Evolutionary conservation across 1,284 basidiomycete genomes (phyloP).

Genomic region (Cystobasidium slooffiae): DNA sequence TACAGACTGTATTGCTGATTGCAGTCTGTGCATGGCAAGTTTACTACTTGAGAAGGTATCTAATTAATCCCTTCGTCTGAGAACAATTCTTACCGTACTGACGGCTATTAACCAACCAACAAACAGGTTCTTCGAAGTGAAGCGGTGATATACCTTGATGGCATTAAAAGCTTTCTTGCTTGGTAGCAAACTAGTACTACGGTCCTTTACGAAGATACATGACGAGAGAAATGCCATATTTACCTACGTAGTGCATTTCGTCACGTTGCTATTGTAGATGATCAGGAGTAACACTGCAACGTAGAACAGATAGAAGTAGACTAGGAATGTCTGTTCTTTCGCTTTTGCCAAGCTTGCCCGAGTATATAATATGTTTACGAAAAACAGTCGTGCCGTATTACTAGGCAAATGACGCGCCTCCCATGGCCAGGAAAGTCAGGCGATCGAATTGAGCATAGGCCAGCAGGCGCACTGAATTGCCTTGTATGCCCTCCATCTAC

Average conservation of each 20-base stretch:
- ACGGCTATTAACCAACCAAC: neutral
- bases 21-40: slow-evolving; percentile 94
- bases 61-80: neutral
- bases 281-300: no score
- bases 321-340: no score
- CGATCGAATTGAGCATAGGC: no score
- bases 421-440: neutral
- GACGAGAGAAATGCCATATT: no score
- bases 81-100: neutral
- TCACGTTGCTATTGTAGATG: no score
- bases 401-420: neutral
- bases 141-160: slow-evolving; percentile 8
- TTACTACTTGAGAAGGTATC: slow-evolving; percentile 76
- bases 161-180: neutral
- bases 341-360: no score
- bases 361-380: no score
- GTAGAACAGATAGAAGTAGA: no score
- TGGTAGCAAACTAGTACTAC: no score
- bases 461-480: neutral
- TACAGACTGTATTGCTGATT: slow-evolving; percentile 85
- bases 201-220: no score
- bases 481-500: neutral
- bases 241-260: no score
- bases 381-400: neutral
- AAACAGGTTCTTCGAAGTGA: slow-evolving; percentile 44